Percentiles rank a stretch among this genome's conserved stretches.
These are phyloP conservation scores for Pelomyxa schiedti DNA, from an alignment of 78 protist genomes.

Conservation along the genomic window DNA sequence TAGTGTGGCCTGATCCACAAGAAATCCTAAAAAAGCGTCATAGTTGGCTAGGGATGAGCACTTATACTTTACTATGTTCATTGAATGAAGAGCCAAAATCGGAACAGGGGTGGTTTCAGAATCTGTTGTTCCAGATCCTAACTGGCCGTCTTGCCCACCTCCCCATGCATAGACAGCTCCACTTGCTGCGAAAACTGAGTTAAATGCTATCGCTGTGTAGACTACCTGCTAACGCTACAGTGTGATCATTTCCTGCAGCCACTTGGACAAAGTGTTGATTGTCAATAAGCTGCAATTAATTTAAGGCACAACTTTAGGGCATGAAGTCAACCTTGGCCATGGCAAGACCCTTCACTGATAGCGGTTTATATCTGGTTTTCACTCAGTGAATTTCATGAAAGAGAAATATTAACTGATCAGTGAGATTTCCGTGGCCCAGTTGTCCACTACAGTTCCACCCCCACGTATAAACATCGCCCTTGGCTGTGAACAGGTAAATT, in stretches of 20 bases:
- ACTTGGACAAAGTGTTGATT: background rate
- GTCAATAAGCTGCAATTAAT: too few species aligned
- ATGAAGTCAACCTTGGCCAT: background rate
- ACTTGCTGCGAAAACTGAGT: background rate
- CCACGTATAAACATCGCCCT: background rate
- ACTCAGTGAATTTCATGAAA: too few species aligned
- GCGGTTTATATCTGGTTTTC: too few species aligned
- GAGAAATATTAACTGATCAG: background rate
- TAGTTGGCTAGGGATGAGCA: too few species aligned
- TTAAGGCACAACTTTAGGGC: too few species aligned
- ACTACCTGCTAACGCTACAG: background rate
- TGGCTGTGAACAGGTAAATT: too few species aligned
- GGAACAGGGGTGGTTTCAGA: background rate
- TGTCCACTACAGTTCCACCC: background rate
- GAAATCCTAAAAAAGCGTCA: background rate
- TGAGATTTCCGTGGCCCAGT: background rate
- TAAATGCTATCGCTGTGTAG: too few species aligned
- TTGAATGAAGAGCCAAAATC: background rate
- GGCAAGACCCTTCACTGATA: background rate
- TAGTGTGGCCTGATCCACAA: conserved; percentile 1
- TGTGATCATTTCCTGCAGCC: background rate
- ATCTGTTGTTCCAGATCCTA: background rate
- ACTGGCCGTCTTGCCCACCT: background rate
- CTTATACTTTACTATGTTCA: too few species aligned
- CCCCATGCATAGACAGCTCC: background rate